Evolutionary conservation across 371 early-diverging fungal species (phyloP).

Genomic region (Mortierella sp.): DNA sequence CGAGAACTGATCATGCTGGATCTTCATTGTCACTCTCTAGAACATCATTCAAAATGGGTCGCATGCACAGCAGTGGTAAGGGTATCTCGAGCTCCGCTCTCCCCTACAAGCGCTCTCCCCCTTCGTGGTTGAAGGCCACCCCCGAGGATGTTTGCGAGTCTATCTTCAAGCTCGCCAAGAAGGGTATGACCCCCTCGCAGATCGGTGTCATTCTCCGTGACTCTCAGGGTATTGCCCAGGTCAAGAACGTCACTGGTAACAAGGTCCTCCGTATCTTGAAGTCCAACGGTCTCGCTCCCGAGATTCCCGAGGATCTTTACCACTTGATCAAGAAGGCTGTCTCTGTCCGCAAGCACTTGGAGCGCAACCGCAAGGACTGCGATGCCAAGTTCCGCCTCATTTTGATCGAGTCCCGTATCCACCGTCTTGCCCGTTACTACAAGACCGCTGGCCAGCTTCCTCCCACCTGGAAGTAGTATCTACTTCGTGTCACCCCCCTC

Average conservation of each 20-base stretch:
- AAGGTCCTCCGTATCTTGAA: slow-evolving; percentile 96
- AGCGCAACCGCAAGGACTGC: slow-evolving; percentile 99
- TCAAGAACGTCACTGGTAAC: slow-evolving; percentile 95
- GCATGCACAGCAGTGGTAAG: slow-evolving; percentile 94
- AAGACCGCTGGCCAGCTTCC: slow-evolving; percentile 98
- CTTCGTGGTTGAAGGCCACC: slow-evolving; percentile 97
- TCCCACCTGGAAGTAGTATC: slow-evolving; percentile 98
- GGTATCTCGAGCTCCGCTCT: slow-evolving; percentile 99
- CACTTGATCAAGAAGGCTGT: slow-evolving; percentile 99
- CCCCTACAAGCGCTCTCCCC: slow-evolving; percentile 98
- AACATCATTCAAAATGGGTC: slow-evolving; percentile 82
- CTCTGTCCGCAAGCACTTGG: slow-evolving; percentile 99
- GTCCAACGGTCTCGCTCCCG: slow-evolving; percentile 93
- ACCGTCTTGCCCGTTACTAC: slow-evolving; percentile 99
- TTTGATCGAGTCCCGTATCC: slow-evolving; percentile 98
- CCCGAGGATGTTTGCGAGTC: slow-evolving; percentile 97
- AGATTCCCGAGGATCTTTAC: slow-evolving; percentile 99
- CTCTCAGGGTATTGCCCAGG: slow-evolving; percentile 98
- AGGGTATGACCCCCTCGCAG: slow-evolving; percentile 98
- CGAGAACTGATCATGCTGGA: background rate
- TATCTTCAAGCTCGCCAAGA: slow-evolving; percentile 99
- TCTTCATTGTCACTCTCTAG: background rate
- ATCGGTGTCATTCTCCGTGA: slow-evolving; percentile 99
- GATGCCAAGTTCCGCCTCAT: slow-evolving; percentile 99
- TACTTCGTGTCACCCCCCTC: slow-evolving; percentile 16